Base-by-base conservation (phyloP, 352 stramenopile genomes). In the Globisporangium polare region DNA sequence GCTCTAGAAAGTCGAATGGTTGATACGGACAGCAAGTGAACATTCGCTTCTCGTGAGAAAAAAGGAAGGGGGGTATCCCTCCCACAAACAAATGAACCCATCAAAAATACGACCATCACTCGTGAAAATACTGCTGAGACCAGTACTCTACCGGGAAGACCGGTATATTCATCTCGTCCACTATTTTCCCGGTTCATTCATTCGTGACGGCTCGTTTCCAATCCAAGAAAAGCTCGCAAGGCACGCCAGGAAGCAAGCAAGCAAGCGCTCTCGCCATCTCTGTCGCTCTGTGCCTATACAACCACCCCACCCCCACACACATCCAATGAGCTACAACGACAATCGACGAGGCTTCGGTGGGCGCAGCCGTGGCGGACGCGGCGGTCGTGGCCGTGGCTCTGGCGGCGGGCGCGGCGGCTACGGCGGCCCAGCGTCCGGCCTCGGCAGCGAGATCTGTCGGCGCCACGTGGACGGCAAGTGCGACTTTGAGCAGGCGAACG, bases 381-480 rank as follows among this genome's bases (percentile, higher is more conserved):
- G 71, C 27, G 63, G 79, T 31, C 72, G 77, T 24, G 64, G 77
- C n/a, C 66, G 76, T 7, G 63, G 66, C 55, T 65, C 67, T 13
- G 45, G 72, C 15, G 63, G 78, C 3, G 69, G 65, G 63, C 27
- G 79, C 3, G 72, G 82, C 26, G 66, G 72, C 24, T 67, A 59
- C 54, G 63, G 63, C 26, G 58, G 68, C 9, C 64, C 66, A 1
- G 63, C 62, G 9, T 66, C 77, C 20, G 83, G 83, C 18, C 58
- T 64, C 3, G 58, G 58, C 37, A 83, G 74, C 52, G 83, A 95
- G 70, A 83, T 87, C 24, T 95, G 86, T 51, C 68, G 78, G 18
- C 72, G 73, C 54, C 88, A 83, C 62, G 63, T 92, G 56, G 76
- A 88, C 59, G 71, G 68, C 54, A 90, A 90, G 53, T 92, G 83